Base-by-base conservation (phyloP, 257 asterid species). In the Scutellaria baicalensis region DNA sequence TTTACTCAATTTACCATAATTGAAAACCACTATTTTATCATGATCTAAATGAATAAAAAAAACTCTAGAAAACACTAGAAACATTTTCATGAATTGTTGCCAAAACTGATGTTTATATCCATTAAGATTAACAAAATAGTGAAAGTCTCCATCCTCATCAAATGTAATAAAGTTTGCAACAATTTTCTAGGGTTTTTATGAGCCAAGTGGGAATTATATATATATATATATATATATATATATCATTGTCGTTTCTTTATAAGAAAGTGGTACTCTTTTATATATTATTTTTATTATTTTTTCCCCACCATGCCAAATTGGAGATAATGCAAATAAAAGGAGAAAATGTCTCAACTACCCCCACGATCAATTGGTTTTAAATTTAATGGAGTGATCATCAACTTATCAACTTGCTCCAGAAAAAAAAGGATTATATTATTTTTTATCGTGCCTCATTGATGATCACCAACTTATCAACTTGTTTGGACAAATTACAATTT, bases 11-110 rank as follows among this genome's bases (percentile, higher is more conserved):
- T 1, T 16, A 20, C 52, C 39, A 67, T 12, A 27, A 16, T 12
- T 36, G 75, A 59, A 20, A 48, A 70, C 54, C 33, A 47, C 52
- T 10, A 33, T 1, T 55, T 50, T 1, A 49, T 11, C 9, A 40
- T 5, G n/a, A n/a, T 20, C 23, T 20, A 54, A 20, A 55, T 23
- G 10, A 9, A 5, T 1, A 31, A 47, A 33, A 54, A 65, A 21
- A 14, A 23, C 4, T 75, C 67, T 75, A 69, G 75, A 75, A 75
- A 48, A 52, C 18, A 43, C 71, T 45, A 63, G 64, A 75, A 69
- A 33, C 31, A 8, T 49, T 13, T 40, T 51, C 21, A 27, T 33
- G 0, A 3, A 31, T 40, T 27, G 31, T 7, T 21, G 21, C 57
- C 43, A 50, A 49, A 74, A 61, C 42, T 50, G 57, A n/a, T 52